Evolutionary conservation across 2,329 filamentous ascomycete species (phyloP), one percentile per base, ranked within the genome.

Genomic region (Trichoderma breve): DNA sequence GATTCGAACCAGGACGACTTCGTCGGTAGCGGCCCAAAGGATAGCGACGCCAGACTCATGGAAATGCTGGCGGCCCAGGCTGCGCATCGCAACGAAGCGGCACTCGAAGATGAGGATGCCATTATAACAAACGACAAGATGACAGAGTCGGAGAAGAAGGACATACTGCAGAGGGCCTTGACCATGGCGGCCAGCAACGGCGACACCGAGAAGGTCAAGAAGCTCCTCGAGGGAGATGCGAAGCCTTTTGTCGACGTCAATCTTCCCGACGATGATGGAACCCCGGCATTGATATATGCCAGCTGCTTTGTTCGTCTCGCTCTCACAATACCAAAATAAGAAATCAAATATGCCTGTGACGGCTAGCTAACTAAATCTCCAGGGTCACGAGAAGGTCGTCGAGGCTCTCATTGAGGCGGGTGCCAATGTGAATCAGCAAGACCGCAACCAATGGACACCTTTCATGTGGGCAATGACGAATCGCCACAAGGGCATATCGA

Each of bases 391-490:
- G 81, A 88, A 91, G 61, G 95, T 97, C 4, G 96, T 98, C 28
- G 88, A 92, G 72, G 90, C 92, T 47, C 87, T 99, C 66, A 89
- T 99, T 67, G 89, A 94, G 72, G 93, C 94, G 11, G 95, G 95
- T 28, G 95, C 92, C 51, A 89, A 94, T 77, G 94, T 98, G 67
- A 94, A 99, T 83, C 92, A 92, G 77, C 95, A 98, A 82, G 96
- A 99, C 80, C 93, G 92, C 74, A 98, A 98, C 79, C 92, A 97
- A 79, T 99, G 96, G 96, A 98, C 93, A 78, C 93, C 96, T 15
- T 86, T 99, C 73, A 99, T 99, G 95, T 99, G 96, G 96, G 95
- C 96, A 64, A 98, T 98, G 93, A 99, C 96, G 71, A 99, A 99
- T 81, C 87, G 95, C 71, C 96, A 99, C 83, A 98, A 98, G 83